A percentile compares a stretch with the other conserved stretches of the same genome.
These are phyloP conservation scores for Aspergillus flavus DNA, from an alignment of 2,329 filamentous ascomycete genomes.

Conservation along the genomic window DNA sequence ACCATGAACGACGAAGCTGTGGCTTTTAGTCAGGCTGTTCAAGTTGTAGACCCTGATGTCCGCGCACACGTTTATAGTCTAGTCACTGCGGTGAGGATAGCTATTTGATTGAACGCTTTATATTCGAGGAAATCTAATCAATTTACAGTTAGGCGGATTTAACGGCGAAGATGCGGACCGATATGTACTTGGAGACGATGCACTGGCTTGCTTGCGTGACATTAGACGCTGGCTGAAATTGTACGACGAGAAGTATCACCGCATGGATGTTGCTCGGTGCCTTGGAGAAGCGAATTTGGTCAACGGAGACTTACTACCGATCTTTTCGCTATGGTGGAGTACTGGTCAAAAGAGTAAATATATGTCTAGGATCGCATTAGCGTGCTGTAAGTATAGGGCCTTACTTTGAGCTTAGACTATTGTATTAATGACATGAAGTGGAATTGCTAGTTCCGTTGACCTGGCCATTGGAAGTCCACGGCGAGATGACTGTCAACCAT, in stretches of 20 bases:
- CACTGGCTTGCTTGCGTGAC: constrained; percentile 86
- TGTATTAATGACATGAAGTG: constrained; percentile 49
- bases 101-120: constrained; percentile 7
- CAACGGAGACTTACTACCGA: constrained; percentile 84
- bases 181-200: constrained; percentile 92
- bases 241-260: constrained; percentile 89
- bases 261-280: constrained; percentile 92
- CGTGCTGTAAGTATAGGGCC: constrained; percentile 60
- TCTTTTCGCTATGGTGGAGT: constrained; percentile 79
- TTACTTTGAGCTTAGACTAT: not conserved
- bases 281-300: constrained; percentile 91
- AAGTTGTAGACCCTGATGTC: constrained; percentile 84
- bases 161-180: constrained; percentile 76
- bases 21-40: constrained; percentile 48
- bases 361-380: constrained; percentile 77
- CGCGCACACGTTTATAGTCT: constrained; percentile 92
- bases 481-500: constrained; percentile 88
- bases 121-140: constrained; percentile 21
- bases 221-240: constrained; percentile 93
- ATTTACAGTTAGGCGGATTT: constrained; percentile 74
- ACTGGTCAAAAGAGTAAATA: constrained; percentile 71
- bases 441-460: constrained; percentile 91
- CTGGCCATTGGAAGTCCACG: constrained; percentile 84
- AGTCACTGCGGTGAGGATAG: constrained; percentile 75
- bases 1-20: constrained; percentile 47